Evolutionary conservation across 495 filamentous ascomycete species (phyloP).

Genomic region (Penicillium argentinense): DNA sequence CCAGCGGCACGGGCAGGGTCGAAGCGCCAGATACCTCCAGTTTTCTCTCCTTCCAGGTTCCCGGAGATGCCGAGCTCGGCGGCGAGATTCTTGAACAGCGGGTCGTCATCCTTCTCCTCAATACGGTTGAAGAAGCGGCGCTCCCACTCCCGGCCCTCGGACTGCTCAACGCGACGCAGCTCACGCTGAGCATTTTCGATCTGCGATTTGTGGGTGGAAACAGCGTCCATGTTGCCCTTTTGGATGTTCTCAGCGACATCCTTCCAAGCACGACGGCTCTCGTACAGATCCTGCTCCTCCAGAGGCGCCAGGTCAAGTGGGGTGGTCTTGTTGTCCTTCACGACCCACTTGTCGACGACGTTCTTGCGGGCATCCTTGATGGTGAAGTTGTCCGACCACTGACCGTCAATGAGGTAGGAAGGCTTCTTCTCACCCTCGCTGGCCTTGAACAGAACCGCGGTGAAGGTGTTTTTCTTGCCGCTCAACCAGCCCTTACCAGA

Average conservation of each 20-base stretch:
- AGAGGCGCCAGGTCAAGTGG: slow-evolving; percentile 71
- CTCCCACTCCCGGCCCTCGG: slow-evolving; percentile 77
- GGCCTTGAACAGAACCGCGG: slow-evolving; percentile 69
- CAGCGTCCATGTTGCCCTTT: slow-evolving; percentile 79
- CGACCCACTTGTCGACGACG: slow-evolving; percentile 68
- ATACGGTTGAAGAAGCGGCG: slow-evolving; percentile 75
- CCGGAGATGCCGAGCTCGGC: slow-evolving; percentile 48
- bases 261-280: slow-evolving; percentile 85
- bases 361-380: slow-evolving; percentile 76
- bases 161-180: slow-evolving; percentile 75
- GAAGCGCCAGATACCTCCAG: slow-evolving; percentile 86
- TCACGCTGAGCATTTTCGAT: slow-evolving; percentile 92
- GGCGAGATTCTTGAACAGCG: slow-evolving; percentile 58
- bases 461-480: slow-evolving; percentile 93
- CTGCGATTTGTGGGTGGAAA: slow-evolving; percentile 74
- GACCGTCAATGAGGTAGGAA: slow-evolving; percentile 82
- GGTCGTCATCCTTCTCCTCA: slow-evolving; percentile 49
- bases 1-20: slow-evolving; percentile 62
- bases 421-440: slow-evolving; percentile 75
- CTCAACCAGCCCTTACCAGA: slow-evolving; percentile 89
- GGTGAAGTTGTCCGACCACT: slow-evolving; percentile 85
- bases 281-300: slow-evolving; percentile 81
- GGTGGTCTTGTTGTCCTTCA: slow-evolving; percentile 58
- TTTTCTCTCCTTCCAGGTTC: slow-evolving; percentile 73
- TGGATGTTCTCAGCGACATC: slow-evolving; percentile 79